Evolutionary conservation across 768 basidiomycete genomes (phyloP).

Genomic region (Coprinellus aureogranulatus): DNA sequence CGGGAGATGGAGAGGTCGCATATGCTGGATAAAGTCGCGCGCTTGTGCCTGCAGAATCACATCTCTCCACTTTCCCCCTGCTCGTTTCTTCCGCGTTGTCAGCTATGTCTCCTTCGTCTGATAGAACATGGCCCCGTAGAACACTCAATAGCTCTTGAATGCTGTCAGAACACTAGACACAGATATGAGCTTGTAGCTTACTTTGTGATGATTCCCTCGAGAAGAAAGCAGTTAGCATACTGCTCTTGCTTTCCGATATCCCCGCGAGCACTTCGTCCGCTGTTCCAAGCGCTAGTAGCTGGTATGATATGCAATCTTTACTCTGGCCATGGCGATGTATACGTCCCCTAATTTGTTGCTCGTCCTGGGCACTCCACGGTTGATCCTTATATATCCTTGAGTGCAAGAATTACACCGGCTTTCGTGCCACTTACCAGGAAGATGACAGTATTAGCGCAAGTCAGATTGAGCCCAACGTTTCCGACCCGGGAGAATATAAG

Average conservation of each 20-base stretch:
- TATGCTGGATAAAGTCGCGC: too few relatives aligned
- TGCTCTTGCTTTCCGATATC: slow-evolving; percentile 21
- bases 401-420: not conserved
- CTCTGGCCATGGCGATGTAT: slow-evolving; percentile 1
- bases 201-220: not conserved
- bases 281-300: slow-evolving; percentile 22
- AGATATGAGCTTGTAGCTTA: too few relatives aligned
- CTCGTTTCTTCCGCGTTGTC: too few relatives aligned
- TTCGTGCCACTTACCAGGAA: slow-evolving; percentile 24
- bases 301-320: slow-evolving; percentile 8
- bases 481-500: slow-evolving; percentile 24
- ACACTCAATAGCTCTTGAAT: too few relatives aligned
- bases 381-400: slow-evolving; percentile 1
- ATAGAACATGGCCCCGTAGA: too few relatives aligned
- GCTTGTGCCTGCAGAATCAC: too few relatives aligned
- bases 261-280: slow-evolving; percentile 20
- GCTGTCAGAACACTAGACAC: too few relatives aligned
- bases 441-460: slow-evolving; percentile 18
- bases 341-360: slow-evolving; percentile 2
- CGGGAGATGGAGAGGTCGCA: too few relatives aligned
- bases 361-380: slow-evolving; percentile 9
- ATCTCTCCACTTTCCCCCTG: too few relatives aligned
- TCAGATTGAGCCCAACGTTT: slow-evolving; percentile 20
- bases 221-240: slow-evolving; percentile 25
- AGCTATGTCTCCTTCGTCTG: too few relatives aligned